Evolutionary conservation across 352 stramenopile genomes (phyloP), one percentile per base, ranked within the genome.

Genomic region (Phytophthora crassamura): DNA sequence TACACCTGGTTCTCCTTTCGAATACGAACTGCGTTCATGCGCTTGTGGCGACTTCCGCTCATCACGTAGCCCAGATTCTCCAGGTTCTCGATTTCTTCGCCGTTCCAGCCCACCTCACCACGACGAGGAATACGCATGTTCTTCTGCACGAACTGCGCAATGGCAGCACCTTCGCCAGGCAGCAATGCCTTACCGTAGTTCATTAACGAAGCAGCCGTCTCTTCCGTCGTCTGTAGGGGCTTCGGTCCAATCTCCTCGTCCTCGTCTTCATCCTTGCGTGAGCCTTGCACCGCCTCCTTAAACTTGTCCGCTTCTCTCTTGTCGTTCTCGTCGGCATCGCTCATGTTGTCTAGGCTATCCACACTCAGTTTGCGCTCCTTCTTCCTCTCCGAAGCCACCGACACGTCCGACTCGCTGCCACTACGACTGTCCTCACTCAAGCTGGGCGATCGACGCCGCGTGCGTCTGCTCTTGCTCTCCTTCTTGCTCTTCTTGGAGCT

Each of bases 1-100:
- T 99, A 99, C 57, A 99, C 97, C 74, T 99, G 98, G 83, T 99
- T 99, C 72, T 99, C 98, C 82, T 99, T 99, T 34, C 98, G 90
- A 53, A 99, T 96, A 77, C 98, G 96, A 45, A 99, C 94, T 8
- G 97, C 98, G 83, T 99, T 99, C 98, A 99, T 99, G 46, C 96
- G 83, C 56, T 97, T 90, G 82, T 99, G 97, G 36, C 98, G 93
- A 52, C 90, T 98, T 35, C 98, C 98, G 51, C 89, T 98, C 97
- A 99, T 99, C 47, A 99, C 98, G 75, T 97, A 98, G 40, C 93
- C 93, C 20, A 96, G 69, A 11, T 89, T 91, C 81, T 99, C 98
- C 53, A 98, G 88, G 11, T 91, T 85, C 65, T 99, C 96, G 72
- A 99, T 99, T 71, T 99, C 96, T 40, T 97, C 85, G 1, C 89